A percentile compares a stretch with the other conserved stretches of the same genome.
These are phyloP conservation scores for Tolypocladium album DNA, from an alignment of 2,329 filamentous ascomycete genomes.

Conservation along the genomic window DNA sequence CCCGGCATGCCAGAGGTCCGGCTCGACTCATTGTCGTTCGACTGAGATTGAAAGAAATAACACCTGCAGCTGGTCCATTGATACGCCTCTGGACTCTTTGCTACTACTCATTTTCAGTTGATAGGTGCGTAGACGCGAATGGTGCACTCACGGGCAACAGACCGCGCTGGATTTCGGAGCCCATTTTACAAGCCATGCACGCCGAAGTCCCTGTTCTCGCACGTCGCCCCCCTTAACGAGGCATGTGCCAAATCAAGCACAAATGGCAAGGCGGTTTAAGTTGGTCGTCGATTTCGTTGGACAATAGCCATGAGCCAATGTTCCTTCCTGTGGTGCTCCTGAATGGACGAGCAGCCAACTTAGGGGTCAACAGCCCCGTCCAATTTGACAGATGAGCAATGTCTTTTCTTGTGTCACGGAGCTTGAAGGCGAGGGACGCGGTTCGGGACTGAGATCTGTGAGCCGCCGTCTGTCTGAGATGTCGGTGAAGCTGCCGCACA, in stretches of 20 bases:
- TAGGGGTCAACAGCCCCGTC: background rate
- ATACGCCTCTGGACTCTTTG: background rate
- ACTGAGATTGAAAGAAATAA: background rate
- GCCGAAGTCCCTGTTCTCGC: too few species aligned
- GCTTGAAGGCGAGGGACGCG: background rate
- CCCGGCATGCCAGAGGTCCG: background rate
- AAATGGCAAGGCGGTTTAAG: background rate
- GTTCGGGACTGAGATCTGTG: background rate
- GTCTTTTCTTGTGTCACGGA: background rate
- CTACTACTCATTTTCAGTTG: too few species aligned
- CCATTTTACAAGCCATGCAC: too few species aligned
- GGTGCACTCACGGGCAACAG: background rate
- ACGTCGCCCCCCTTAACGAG: background rate
- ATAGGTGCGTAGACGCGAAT: too few species aligned
- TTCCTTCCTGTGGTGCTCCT: background rate
- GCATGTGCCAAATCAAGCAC: background rate
- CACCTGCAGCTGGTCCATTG: background rate
- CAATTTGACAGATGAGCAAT: background rate
- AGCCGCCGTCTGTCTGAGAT: background rate
- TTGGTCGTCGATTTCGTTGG: background rate
- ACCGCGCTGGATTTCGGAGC: too few species aligned
- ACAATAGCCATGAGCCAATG: background rate
- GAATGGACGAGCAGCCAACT: background rate
- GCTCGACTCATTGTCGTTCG: background rate
- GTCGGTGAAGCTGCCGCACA: background rate